Evolutionary conservation across 371 early-diverging fungal genomes (phyloP).

Genomic region (Nosema bombycis): DNA sequence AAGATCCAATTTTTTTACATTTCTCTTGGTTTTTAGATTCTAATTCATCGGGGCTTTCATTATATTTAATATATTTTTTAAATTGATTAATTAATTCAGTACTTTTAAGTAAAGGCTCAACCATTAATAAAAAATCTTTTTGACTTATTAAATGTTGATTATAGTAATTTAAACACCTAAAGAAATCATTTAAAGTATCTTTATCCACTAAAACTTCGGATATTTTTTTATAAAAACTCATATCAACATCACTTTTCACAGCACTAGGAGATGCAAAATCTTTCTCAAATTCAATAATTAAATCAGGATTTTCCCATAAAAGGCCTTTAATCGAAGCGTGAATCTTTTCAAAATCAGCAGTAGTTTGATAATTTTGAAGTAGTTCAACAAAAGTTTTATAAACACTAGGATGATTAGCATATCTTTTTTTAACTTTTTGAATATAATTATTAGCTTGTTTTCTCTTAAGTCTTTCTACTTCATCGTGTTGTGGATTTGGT

Average conservation of each 20-base stretch:
- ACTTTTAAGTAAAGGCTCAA: conserved; percentile 73
- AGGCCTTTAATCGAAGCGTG: conserved; percentile 50
- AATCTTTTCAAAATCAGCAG: conserved; percentile 45
- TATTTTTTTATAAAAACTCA: conserved; percentile 56
- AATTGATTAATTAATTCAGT: conserved; percentile 79
- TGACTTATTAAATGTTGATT: conserved; percentile 82
- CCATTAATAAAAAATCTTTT: conserved; percentile 72
- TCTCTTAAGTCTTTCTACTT: conserved; percentile 40
- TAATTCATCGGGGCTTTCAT: conserved; percentile 66
- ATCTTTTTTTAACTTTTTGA: conserved; percentile 61
- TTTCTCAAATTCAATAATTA: conserved; percentile 67
- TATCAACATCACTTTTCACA: conserved; percentile 33
- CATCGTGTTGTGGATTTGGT: not conserved
- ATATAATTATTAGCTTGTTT: conserved; percentile 60
- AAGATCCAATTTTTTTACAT: conserved; percentile 57
- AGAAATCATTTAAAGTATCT: conserved; percentile 83
- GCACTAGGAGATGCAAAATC: conserved; percentile 77
- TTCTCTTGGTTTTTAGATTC: conserved; percentile 8
- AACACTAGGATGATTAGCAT: conserved; percentile 50
- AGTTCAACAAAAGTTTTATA: conserved; percentile 62
- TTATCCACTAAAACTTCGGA: conserved; percentile 69
- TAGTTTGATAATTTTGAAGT: conserved; percentile 53
- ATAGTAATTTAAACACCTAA: conserved; percentile 85
- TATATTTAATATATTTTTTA: conserved; percentile 81
- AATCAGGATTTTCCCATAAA: conserved; percentile 58